A percentile compares a stretch with the other conserved stretches of the same genome.
Conservation (phyloP, 2,329 filamentous ascomycete species). For the Neofusicoccum parvum region DNA sequence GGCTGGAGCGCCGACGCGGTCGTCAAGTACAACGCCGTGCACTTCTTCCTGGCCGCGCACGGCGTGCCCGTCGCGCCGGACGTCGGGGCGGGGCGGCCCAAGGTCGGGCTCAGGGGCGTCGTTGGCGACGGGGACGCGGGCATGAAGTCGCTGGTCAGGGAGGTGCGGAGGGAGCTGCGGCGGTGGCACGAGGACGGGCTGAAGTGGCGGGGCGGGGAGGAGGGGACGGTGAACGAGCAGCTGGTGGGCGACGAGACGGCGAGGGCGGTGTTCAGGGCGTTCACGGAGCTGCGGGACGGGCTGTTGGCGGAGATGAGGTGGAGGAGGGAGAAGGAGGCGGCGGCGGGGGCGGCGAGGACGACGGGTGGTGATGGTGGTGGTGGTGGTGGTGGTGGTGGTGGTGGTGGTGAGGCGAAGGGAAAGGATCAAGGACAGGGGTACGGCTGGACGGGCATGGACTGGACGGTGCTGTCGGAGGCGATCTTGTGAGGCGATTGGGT, state of each 20-base stretch:
- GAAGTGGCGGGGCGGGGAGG: neutral
- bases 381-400: neutral
- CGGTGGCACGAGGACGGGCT: constrained; percentile 18
- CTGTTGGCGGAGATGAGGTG: constrained; percentile 7
- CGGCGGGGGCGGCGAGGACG: neutral
- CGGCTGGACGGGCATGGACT: neutral
- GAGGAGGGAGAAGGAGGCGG: neutral
- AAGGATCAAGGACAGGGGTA: neutral
- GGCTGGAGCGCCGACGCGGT: constrained; percentile 10
- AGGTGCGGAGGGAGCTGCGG: constrained; percentile 9
- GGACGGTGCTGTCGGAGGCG: neutral
- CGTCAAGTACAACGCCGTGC: constrained; percentile 12
- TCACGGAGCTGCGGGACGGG: constrained; percentile 19
- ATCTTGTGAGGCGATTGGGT: neutral
- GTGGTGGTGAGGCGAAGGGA: neutral
- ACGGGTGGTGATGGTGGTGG: neutral
- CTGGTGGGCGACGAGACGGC: constrained; percentile 12
- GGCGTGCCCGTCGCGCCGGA: constrained; percentile 17
- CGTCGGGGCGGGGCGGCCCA: neutral
- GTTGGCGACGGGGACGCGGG: neutral
- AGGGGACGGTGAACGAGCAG: neutral
- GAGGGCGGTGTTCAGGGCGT: constrained; percentile 13
- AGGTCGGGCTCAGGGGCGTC: neutral
- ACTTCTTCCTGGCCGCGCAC: constrained; percentile 22
- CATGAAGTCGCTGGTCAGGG: neutral